Base-by-base conservation (phyloP, 2,329 filamentous ascomycete species). In the Colletotrichum tofieldiae region DNA sequence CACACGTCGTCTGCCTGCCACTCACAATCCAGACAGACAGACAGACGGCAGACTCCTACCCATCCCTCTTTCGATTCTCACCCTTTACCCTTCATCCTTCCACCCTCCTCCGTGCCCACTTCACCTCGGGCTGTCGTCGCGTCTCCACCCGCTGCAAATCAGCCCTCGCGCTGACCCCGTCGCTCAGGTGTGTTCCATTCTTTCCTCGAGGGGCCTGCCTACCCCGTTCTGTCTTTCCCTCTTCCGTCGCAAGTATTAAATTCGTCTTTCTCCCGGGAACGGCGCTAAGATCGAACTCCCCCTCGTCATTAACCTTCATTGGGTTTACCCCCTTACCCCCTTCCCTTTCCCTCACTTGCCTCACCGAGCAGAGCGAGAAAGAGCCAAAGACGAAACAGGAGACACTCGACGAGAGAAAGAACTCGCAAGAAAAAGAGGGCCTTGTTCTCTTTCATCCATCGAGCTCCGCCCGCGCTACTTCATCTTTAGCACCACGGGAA, bases 221-320 rank as follows among this genome's bases (percentile, higher is more conserved):
- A 71, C 71, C 73, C 71, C 63, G 68, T 74, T 70, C 55, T 74
- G 43, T 59, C 61, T 55, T 51, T 63, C 71, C 71, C 60, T 71
- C 64, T 56, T 66, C 67, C 71, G 67, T 69, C 65, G 64, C 71
- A 62, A 73, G 64, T 73, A 73, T 74, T 73, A 74, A 73, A 74
- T 73, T 71, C 73, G 56, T 70, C 66, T 66, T 65, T 65, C 73
- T 73, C 73, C 71, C 73, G 71, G 67, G 67, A 74, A 73, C 73
- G 73, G 73, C 73, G 73, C 73, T 74, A 74, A 73, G 73, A 73
- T 73, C 73, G 67, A 63, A 67, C 71, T 73, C 66, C 73, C 67
- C 67, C 67, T 73, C 73, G 73, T 74, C 73, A 74, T 73, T 73
- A 64, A 62, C 73, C 71, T 74, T 74, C 71, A 72, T 74, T 72